Evolutionary conservation across 2,329 filamentous ascomycete genomes (phyloP).

Genomic region (Sporothrix pallida): DNA sequence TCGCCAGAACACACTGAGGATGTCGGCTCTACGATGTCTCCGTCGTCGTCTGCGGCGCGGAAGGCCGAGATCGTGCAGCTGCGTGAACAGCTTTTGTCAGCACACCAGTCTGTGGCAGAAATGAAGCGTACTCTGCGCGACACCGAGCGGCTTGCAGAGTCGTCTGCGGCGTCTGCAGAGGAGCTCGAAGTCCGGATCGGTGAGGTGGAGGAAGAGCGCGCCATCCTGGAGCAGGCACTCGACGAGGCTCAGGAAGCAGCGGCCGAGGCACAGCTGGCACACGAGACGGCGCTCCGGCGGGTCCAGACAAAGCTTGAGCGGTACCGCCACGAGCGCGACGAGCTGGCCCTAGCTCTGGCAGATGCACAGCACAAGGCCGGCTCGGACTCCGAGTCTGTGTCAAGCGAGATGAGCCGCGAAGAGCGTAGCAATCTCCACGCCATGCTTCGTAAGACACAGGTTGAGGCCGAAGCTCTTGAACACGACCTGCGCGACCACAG

Average conservation of each 20-base stretch:
- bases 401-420: conserved; percentile 53
- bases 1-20: conserved; percentile 52
- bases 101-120: conserved; percentile 65
- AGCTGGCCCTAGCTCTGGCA: conserved; percentile 45
- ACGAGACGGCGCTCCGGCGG: conserved; percentile 52
- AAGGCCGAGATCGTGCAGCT: conserved; percentile 65
- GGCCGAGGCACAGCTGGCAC: conserved; percentile 54
- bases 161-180: conserved; percentile 43
- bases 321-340: conserved; percentile 56
- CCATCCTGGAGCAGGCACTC: conserved; percentile 64
- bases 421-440: conserved; percentile 66
- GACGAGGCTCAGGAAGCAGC: conserved; percentile 59
- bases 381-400: conserved; percentile 34
- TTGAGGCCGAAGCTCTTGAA: conserved; percentile 71
- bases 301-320: conserved; percentile 58
- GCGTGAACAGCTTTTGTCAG: conserved; percentile 64
- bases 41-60: conserved; percentile 43
- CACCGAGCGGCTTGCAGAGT: conserved; percentile 54
- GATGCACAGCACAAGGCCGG: conserved; percentile 40
- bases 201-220: conserved; percentile 64
- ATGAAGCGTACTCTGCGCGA: conserved; percentile 57
- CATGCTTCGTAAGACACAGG: conserved; percentile 66
- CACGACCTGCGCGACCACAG: conserved; percentile 74
- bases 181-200: conserved; percentile 62
- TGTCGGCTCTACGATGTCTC: conserved; percentile 49